These are phyloP conservation scores for Amanita fuliginea DNA, from an alignment of 768 basidiomycete genomes.

Conservation along the genomic window DNA sequence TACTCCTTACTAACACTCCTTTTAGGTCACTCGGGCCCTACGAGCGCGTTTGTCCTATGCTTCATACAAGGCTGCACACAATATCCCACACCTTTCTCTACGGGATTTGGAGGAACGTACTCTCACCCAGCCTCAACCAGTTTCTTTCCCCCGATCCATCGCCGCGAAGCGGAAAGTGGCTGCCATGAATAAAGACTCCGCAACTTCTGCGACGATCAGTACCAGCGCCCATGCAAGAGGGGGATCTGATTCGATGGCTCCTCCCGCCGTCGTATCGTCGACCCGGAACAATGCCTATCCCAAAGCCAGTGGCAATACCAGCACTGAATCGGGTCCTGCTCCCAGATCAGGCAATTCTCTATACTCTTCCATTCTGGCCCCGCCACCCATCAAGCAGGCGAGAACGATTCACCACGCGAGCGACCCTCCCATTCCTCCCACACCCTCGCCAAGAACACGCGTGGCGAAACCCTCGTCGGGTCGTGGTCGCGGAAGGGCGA, in stretches of 20 bases:
- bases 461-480: constrained; percentile 28
- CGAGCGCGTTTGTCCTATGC: constrained; percentile 77
- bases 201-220: constrained; percentile 41
- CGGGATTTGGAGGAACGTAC: constrained; percentile 63
- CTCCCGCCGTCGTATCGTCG: constrained; percentile 29
- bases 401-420: constrained; percentile 68
- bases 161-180: constrained; percentile 47
- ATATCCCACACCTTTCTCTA: constrained; percentile 53
- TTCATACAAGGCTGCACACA: constrained; percentile 73
- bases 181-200: constrained; percentile 35
- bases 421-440: constrained; percentile 52
- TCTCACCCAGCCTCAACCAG: constrained; percentile 27
- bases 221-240: constrained; percentile 21
- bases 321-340: constrained; percentile 21
- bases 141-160: constrained; percentile 38
- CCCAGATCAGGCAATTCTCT: constrained; percentile 36
- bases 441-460: constrained; percentile 33
- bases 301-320: constrained; percentile 19
- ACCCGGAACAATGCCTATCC: constrained; percentile 34
- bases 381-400: constrained; percentile 65
- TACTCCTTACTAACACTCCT: constrained; percentile 25
- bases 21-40: constrained; percentile 70
- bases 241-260: constrained; percentile 35
- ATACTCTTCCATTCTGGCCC: constrained; percentile 66
- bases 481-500: constrained; percentile 14